Base-by-base conservation (phyloP, 2,329 filamentous ascomycete genomes). In the Cladophialophora exuberans region DNA sequence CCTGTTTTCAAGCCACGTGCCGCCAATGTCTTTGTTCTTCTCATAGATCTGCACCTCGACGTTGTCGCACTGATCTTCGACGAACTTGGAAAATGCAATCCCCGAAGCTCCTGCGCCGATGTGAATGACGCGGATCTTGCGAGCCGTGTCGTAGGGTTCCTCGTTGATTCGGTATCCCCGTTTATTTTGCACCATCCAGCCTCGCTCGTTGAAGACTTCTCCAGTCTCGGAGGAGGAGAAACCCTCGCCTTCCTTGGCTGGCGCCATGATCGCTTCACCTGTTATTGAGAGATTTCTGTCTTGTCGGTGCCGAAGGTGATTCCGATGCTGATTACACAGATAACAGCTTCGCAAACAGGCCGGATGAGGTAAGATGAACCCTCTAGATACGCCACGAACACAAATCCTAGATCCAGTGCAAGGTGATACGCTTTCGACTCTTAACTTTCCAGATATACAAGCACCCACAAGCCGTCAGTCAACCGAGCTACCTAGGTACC, bases 61-160 rank as follows among this genome's bases (percentile, higher is more conserved):
- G 38, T 61, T 59, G 28, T 55, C 22, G 6, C 59, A 55, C 15
- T 47, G 15, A 1, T 62, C 52, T 26, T 55, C 38, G 7, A 50
- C 39, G 38, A 71, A 66, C 43, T 74, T 71, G 28, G 67, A 69
- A 13, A 69, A 62, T 15, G 73, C 60, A 33, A 75, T 74, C 2
- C 72, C 72, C 3, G 72, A 73, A 4, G 73, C 68, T 0, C 73
- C 72, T 3, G 71, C 71, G 5, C 73, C 73, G 28, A 76, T 72
- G 41, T 71, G 60, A 7, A 75, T 61, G 6, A 75, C 63, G 43
- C 69, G 59, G 30, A 73, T 35, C 2, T 54, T 54, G 20, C 57
- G 54, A 6, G 38, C 28, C 13, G 57, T 54, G 15, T 36, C 43
- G 33, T 57, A 60, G 30, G 48, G 45, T 15, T 57, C 47, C 36